Conservation (phyloP, 306 rosid species). For the Sesbania bispinosa region DNA sequence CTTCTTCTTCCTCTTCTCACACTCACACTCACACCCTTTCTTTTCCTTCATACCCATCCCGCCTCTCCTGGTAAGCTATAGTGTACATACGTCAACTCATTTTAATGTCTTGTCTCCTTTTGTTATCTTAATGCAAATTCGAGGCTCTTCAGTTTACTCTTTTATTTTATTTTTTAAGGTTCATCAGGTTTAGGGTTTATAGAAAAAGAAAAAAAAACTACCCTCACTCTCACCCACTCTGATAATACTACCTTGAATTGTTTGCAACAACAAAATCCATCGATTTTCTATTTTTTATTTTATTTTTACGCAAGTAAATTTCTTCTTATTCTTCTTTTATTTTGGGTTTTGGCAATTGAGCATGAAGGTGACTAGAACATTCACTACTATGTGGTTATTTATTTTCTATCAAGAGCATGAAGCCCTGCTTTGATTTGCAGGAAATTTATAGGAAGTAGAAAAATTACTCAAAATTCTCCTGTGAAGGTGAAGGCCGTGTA, state of each 20-base stretch:
- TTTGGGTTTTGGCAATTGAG: background rate
- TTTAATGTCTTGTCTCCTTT: background rate
- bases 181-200: background rate
- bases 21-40: background rate
- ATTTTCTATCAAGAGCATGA: background rate
- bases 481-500: constrained; percentile 46
- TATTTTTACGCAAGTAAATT: too few relatives aligned
- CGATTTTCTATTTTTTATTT: background rate
- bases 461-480: constrained; percentile 24
- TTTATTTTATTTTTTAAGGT: background rate
- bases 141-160: background rate
- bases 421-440: constrained; percentile 39
- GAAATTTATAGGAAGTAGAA: constrained; percentile 43
- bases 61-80: background rate
- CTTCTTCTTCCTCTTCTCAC: constrained; percentile 19
- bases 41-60: constrained; percentile 19
- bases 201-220: background rate
- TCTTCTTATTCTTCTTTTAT: background rate
- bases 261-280: background rate
- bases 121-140: background rate
- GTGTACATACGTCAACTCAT: background rate
- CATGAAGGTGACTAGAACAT: background rate
- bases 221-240: background rate
- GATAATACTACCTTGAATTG: background rate
- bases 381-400: background rate